Evolutionary conservation across 2,329 filamentous ascomycete species (phyloP).

Genomic region (Trichoderma hamatum): DNA sequence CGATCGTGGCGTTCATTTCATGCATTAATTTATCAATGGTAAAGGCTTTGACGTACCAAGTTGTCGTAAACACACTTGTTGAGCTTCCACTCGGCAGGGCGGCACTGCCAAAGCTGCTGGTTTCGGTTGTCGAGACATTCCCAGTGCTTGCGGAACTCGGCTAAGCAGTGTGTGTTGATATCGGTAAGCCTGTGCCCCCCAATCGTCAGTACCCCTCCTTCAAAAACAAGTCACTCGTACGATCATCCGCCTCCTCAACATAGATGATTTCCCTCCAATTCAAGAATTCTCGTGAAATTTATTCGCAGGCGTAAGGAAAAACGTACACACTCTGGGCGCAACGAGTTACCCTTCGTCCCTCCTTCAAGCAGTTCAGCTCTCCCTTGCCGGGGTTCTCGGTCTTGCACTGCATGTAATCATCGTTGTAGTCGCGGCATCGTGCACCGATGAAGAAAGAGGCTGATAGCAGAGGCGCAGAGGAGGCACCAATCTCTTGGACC

Average conservation of each 20-base stretch:
- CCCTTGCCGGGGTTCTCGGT: slow-evolving; percentile 86
- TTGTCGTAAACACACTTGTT: slow-evolving; percentile 97
- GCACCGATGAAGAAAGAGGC: slow-evolving; percentile 97
- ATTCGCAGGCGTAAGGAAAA: background rate
- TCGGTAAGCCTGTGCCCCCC: slow-evolving; percentile 72
- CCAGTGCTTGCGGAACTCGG: slow-evolving; percentile 93
- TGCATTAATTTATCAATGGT: background rate
- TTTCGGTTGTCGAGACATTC: slow-evolving; percentile 96
- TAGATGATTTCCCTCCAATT: too few species aligned
- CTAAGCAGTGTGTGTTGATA: slow-evolving; percentile 91
- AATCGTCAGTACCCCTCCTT: slow-evolving; percentile 16
- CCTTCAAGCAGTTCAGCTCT: slow-evolving; percentile 93
- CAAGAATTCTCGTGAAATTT: background rate
- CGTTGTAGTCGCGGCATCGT: slow-evolving; percentile 92
- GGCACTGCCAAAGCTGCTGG: slow-evolving; percentile 96
- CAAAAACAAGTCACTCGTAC: background rate
- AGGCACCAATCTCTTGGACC: slow-evolving; percentile 91
- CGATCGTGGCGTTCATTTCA: background rate
- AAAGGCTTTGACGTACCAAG: slow-evolving; percentile 65
- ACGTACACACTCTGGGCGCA: slow-evolving; percentile 96
- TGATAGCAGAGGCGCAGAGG: slow-evolving; percentile 87
- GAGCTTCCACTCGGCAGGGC: slow-evolving; percentile 81
- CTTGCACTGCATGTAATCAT: slow-evolving; percentile 99
- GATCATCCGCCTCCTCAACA: background rate
- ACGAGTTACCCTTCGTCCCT: slow-evolving; percentile 93